phyloP scores from a whole-genome alignment of 1,284 basidiomycete species.

The Leccinum proliferum region DNA sequence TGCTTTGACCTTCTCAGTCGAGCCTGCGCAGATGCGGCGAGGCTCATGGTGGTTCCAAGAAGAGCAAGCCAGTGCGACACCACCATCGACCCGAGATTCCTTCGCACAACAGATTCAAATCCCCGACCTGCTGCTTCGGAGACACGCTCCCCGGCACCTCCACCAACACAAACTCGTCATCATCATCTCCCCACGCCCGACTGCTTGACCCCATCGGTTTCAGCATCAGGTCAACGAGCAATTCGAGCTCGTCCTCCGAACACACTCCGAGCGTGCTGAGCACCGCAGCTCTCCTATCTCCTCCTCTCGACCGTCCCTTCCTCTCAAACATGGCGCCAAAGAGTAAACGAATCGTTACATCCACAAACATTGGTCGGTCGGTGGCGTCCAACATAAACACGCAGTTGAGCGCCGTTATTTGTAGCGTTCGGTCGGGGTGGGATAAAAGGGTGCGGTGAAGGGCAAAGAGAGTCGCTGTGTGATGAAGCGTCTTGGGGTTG shows the following conservation, averaged over 20 bases:
- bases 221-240: constrained; percentile 92
- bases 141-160: constrained; percentile 34
- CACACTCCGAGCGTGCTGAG: constrained; percentile 71
- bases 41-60: constrained; percentile 59
- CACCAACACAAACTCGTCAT: constrained; percentile 24
- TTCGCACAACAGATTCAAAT: constrained; percentile 79
- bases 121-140: constrained; percentile 78
- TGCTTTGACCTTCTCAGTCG: constrained; percentile 21
- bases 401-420: constrained; percentile 75
- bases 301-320: constrained; percentile 65
- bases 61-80: constrained; percentile 69
- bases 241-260: constrained; percentile 65
- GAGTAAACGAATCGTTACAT: constrained; percentile 72
- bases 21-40: constrained; percentile 62
- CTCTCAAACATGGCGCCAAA: constrained; percentile 90
- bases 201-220: constrained; percentile 53
- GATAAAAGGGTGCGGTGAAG: constrained; percentile 79
- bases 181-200: constrained; percentile 19
- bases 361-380: constrained; percentile 70
- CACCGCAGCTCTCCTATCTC: constrained; percentile 74
- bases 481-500: constrained; percentile 85
- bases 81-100: constrained; percentile 72
- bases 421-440: constrained; percentile 80
- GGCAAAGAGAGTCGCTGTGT: constrained; percentile 59
- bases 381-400: constrained; percentile 72